Evolutionary conservation across 2,329 filamentous ascomycete genomes (phyloP).

Genomic region (Colletotrichum acutatum): DNA sequence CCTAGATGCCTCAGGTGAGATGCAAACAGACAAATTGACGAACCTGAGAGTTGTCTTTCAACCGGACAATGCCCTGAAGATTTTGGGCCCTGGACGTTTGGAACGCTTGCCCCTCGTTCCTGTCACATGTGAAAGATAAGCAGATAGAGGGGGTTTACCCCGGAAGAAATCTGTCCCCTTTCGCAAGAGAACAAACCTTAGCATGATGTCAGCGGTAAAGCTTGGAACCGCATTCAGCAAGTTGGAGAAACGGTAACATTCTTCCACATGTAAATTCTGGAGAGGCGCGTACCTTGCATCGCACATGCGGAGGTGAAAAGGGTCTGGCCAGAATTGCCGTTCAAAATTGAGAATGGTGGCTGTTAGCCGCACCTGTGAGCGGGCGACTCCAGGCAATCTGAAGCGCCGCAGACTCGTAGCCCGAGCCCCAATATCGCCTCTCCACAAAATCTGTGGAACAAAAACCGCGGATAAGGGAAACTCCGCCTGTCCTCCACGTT

Average conservation of each 20-base stretch:
- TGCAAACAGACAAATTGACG: slow-evolving; percentile 28
- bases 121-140: slow-evolving; percentile 36
- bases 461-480: slow-evolving; percentile 12
- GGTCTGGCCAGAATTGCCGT: slow-evolving; percentile 13
- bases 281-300: slow-evolving; percentile 33
- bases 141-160: slow-evolving; percentile 13
- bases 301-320: slow-evolving; percentile 10
- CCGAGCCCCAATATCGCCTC: slow-evolving; percentile 26
- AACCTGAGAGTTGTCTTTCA: slow-evolving; percentile 17
- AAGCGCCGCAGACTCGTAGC: slow-evolving; percentile 31
- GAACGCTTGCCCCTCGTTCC: slow-evolving; percentile 20
- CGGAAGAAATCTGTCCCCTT: slow-evolving; percentile 29
- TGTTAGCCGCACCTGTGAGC: slow-evolving; percentile 30
- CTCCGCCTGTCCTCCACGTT: slow-evolving; percentile 24
- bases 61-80: background rate
- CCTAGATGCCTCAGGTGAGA: slow-evolving; percentile 19
- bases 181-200: slow-evolving; percentile 14
- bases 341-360: background rate
- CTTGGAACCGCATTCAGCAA: slow-evolving; percentile 13
- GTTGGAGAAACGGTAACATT: slow-evolving; percentile 19
- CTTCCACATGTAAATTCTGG: slow-evolving; percentile 17
- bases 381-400: slow-evolving; percentile 20
- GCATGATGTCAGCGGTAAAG: slow-evolving; percentile 33
- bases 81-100: slow-evolving; percentile 16
- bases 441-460: slow-evolving; percentile 13